Conservation (phyloP, 192 early-diverging fungal species). For the Coemansia reversa region DNA sequence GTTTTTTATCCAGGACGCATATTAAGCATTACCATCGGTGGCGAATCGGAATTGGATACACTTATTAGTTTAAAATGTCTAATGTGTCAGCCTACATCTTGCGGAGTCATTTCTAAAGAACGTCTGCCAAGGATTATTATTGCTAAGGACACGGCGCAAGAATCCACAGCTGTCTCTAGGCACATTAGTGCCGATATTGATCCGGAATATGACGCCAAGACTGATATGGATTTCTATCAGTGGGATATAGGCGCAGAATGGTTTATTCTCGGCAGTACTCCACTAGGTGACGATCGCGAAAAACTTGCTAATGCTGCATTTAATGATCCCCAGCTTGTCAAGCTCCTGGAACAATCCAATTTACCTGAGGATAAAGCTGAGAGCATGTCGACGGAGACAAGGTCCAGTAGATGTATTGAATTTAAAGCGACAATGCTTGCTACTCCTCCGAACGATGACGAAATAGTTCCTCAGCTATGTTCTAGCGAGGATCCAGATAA, state of each 20-base stretch:
- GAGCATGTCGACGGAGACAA: not conserved
- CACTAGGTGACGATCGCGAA: conserved; percentile 17
- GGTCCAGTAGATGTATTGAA: not conserved
- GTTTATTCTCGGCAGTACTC: conserved; percentile 47
- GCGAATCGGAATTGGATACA: not conserved
- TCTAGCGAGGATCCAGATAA: conserved; percentile 34
- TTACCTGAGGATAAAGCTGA: not conserved
- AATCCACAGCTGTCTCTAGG: not conserved
- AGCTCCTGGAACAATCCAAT: not conserved
- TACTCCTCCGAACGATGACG: conserved; percentile 12
- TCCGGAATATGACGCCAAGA: not conserved
- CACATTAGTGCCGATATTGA: not conserved
- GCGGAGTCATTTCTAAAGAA: conserved; percentile 21
- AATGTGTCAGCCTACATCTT: conserved; percentile 50
- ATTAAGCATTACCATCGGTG: not conserved
- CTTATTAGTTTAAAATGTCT: conserved; percentile 28
- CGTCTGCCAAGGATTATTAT: conserved; percentile 27
- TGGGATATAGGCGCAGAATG: conserved; percentile 51
- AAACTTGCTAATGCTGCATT: conserved; percentile 23
- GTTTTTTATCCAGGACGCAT: conserved; percentile 20
- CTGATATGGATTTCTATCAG: conserved; percentile 9
- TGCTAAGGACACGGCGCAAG: conserved; percentile 9
- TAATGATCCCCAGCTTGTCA: conserved; percentile 4
- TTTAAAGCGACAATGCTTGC: conserved; percentile 18
- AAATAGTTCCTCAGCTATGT: conserved; percentile 20